Base-by-base conservation (phyloP, 257 asterid species). In the Fraxinus americana region DNA sequence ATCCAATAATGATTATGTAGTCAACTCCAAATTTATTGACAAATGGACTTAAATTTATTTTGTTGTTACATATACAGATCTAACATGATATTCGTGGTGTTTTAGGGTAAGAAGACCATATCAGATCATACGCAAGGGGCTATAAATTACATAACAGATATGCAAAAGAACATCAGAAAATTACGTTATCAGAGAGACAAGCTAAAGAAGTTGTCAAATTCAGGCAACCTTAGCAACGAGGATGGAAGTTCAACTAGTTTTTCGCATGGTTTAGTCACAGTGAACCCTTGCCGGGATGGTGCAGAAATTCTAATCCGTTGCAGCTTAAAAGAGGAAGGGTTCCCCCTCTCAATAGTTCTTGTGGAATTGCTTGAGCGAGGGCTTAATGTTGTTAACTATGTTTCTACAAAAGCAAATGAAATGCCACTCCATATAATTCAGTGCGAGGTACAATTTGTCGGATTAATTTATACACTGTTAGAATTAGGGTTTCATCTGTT, bases 21-120 rank as follows among this genome's bases (percentile, higher is more conserved):
- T 48, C 68, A 52, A 48, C 36, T 11, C 75, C 57, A 54, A 19
- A 17, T 54, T 54, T 19, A 5, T 54, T 6, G 65, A 7, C 4
- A 45, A 14, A 7, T 0, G 4, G 57, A 14, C 16, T 1, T 17
- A 19, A 1, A 25, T 75, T 67, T 50, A 1, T 4, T 48, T 13
- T 67, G 7, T 25, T 63, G 17, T 63, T 63, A 4, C 5, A 63
- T 63, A 27, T 10, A 27, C 7, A 63, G 69, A 25, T 63, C 69
- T 27, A 63, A 23, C 35, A 27, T 27, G 35, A 27, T 63, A 4
- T 10, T 63, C 16, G 35, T 77, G 19, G 41, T 61, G 8, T n/a
- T 54, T 0, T 66, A 91, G 97, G 93, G 91, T 14, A 92, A 86
- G 73, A 81, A 89, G 6, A 80, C 91, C 0, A 83, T 78, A 50